Evolutionary conservation across 352 stramenopile genomes (phyloP).

Genomic region (Phytophthora palmivora): DNA sequence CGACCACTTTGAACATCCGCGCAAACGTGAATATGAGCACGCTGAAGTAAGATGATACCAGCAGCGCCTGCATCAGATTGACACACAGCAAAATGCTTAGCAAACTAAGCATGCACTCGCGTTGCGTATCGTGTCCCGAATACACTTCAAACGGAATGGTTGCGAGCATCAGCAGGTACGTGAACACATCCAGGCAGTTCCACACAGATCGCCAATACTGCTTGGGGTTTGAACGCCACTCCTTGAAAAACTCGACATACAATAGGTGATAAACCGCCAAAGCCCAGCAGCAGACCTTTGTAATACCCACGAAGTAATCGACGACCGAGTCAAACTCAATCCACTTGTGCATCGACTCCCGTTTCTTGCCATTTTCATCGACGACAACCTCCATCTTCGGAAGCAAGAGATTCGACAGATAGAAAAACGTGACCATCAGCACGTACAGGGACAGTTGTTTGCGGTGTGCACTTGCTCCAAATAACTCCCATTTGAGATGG

Average conservation of each 20-base stretch:
- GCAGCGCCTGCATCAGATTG: constrained; percentile 61
- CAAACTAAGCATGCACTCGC: constrained; percentile 58
- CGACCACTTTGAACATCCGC: constrained; percentile 63
- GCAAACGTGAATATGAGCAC: constrained; percentile 75
- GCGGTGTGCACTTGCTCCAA: constrained; percentile 44
- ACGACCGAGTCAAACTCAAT: constrained; percentile 47
- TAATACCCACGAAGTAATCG: constrained; percentile 50
- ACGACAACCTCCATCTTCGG: constrained; percentile 47
- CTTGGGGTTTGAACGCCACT: constrained; percentile 47
- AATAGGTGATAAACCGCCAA: constrained; percentile 59
- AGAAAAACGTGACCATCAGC: constrained; percentile 62
- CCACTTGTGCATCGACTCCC: constrained; percentile 44
- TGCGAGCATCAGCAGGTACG: constrained; percentile 52
- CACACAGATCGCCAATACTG: constrained; percentile 64
- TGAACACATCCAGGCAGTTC: constrained; percentile 62
- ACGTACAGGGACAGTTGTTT: constrained; percentile 54
- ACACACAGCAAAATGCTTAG: constrained; percentile 60
- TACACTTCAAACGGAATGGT: constrained; percentile 60
- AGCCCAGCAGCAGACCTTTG: constrained; percentile 52
- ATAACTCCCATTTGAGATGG: constrained; percentile 63
- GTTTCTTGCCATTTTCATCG: constrained; percentile 38
- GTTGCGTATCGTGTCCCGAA: constrained; percentile 40
- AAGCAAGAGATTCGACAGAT: constrained; percentile 56
- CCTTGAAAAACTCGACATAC: constrained; percentile 69
- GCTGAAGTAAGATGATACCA: constrained; percentile 67